Base-by-base conservation (phyloP, 139 green algal genomes). In the Micractinium conductrix region DNA sequence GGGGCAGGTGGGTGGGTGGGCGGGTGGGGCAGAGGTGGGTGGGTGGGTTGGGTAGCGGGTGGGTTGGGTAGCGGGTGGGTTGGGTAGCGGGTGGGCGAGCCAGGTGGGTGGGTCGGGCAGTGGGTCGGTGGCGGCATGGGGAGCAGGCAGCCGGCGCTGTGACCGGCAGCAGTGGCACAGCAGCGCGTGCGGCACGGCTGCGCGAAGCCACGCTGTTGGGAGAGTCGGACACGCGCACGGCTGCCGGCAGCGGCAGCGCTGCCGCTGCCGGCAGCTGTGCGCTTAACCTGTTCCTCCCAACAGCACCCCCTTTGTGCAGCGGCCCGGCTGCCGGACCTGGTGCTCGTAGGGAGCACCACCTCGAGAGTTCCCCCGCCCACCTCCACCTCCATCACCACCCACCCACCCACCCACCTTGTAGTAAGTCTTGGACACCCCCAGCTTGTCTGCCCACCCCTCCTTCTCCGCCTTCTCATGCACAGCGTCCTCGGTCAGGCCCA, bases 401-500 rank as follows among this genome's bases (percentile, higher is more conserved):
- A 35, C 22, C n/a, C 75, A 30, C 35, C 37, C 53, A n/a, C 42
- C 8, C 76, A 82, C 76, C 95, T 99, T 99, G 94, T 99, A 99
- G 69, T 93, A 97, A 9, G 97, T 99, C 92, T 99, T 99, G 69
- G 83, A 85, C 43, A 99, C 90, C 30, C 89, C 93, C 40, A 99
- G 79, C 86, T 94, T 92, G 85, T 91, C 87, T 38, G 65, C 87
- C 84, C 97, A 99, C 82, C 95, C 95, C 74, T 96, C 89, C 88
- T 96, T 94, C 86, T 97, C 92, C 30, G 96, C 97, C 84, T 93
- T 89, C 89, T 98, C 95, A 69, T 94, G 89, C 0, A 96, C 97
- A 74, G 94, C 91, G 70, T 98, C 96, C 93, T 99, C 94, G 6
- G 97, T 99, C 76, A 96, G n/a, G 16, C 97, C 97, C 85, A 98